These are phyloP conservation scores for Fraxinus dipetala DNA, from an alignment of 305 asterid genomes.

Conservation along the genomic window DNA sequence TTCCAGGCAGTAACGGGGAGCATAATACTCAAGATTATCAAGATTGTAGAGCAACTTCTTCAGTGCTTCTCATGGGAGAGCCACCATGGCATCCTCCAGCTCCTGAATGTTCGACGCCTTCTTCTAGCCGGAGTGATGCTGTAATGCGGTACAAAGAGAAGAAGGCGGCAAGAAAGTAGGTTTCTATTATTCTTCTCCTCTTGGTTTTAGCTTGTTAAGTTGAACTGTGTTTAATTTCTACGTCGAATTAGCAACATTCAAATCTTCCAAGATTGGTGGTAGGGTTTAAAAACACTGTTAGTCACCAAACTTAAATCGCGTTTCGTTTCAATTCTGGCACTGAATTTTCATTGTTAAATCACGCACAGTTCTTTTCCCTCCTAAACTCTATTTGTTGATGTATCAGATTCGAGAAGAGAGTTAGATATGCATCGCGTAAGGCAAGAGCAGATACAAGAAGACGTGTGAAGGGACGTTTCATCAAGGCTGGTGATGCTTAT, in stretches of 20 bases:
- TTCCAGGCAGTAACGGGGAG: slow-evolving; percentile 48
- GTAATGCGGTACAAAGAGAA: slow-evolving; percentile 91
- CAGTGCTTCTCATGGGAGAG: slow-evolving; percentile 58
- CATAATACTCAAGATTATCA: slow-evolving; percentile 45
- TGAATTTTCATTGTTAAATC: not conserved
- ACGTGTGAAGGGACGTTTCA: slow-evolving; percentile 90
- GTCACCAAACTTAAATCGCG: not conserved
- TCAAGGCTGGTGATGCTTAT: slow-evolving; percentile 86
- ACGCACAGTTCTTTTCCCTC: not conserved
- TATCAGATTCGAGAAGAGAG: slow-evolving; percentile 81
- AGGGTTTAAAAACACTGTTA: not conserved
- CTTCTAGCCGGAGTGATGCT: slow-evolving; percentile 66
- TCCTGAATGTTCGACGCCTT: slow-evolving; percentile 51
- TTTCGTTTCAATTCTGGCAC: not conserved
- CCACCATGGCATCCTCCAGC: slow-evolving; percentile 67
- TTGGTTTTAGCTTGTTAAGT: not conserved
- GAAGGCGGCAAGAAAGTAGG: slow-evolving; percentile 77
- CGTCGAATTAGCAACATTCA: not conserved
- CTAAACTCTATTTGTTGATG: not conserved
- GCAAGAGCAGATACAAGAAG: slow-evolving; percentile 85
- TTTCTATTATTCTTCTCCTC: not conserved
- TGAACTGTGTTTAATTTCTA: not conserved
- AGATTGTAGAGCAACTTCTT: slow-evolving; percentile 57
- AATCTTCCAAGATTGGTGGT: not conserved
- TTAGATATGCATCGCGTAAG: slow-evolving; percentile 84